Evolutionary conservation across 805 yeast species (phyloP), one percentile per base, ranked within the genome.

Genomic region (Isabelozyma heimii): DNA sequence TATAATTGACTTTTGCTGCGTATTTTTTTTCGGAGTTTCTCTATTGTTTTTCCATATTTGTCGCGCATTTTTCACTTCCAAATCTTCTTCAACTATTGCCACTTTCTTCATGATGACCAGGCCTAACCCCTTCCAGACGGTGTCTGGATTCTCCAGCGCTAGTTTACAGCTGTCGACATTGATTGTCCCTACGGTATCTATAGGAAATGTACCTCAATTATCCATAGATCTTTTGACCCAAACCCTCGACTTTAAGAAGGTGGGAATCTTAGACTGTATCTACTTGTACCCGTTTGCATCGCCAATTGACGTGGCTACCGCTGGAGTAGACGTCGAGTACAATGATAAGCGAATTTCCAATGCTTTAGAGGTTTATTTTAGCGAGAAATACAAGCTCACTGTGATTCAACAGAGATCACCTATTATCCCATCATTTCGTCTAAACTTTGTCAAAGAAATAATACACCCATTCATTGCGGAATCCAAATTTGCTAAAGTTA

Each of bases 191-290:
- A 68, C 91, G 0, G 87, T 94, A 0, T 83, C 97, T 3, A 79
- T 89, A 5, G 98, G 96, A 7, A 94, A 92, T 59, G 86, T 91
- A 3, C 95, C 98, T 0, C 99, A 94, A 63, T 69, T 92, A 44
- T 68, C 91, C 0, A 65, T 80, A 5, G 98, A 91, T 64, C 71
- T 91, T 28, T 67, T 92, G 24, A 72, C 91, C 8, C 86, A 85
- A 57, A 81, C 84, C n/a, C 67, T 79, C 20, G 74, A 72, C 4
- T 79, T 85, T 49, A 52, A 65, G 48, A 79, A 78, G 37, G 73
- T 85, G 3, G 82, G 79, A 9, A 60, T 79, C 13, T 66, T 91
- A 27, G 86, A 87, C 57, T 84, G 83, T 45, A 63, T 70, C 2
- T 80, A 73, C 53, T 65, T 91, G 8, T 88, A 87, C 60, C 97